A percentile compares a stretch with the other conserved stretches of the same genome.
phyloP scores from a whole-genome alignment of 2,329 filamentous ascomycete species.

The Capronia coronata region DNA sequence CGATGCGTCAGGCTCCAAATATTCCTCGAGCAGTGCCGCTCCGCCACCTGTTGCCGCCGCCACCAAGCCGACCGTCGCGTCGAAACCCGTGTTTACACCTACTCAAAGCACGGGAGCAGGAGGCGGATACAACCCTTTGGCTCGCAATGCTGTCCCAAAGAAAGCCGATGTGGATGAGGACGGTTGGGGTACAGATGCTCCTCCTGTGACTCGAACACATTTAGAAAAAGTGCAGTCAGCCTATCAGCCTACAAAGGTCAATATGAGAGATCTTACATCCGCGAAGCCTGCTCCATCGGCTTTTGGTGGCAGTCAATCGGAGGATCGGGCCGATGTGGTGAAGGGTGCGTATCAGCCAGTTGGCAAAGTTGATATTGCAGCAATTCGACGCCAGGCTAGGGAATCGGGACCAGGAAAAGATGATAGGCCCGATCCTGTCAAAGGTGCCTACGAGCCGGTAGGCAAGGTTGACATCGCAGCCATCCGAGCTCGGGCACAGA shows the following conservation, averaged over 20 bases:
- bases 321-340: conserved; percentile 59
- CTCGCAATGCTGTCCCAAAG: conserved; percentile 37
- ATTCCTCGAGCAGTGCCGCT: conserved; percentile 62
- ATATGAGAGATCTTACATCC: conserved; percentile 76
- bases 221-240: conserved; percentile 87
- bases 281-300: conserved; percentile 61
- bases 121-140: conserved; percentile 60
- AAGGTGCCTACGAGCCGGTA: conserved; percentile 88
- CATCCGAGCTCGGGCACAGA: conserved; percentile 77
- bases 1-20: conserved; percentile 91
- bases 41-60: conserved; percentile 49
- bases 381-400: conserved; percentile 69
- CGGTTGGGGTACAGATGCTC: conserved; percentile 92
- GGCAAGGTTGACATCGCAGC: conserved; percentile 97
- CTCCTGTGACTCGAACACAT: conserved; percentile 77
- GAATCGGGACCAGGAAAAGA: conserved; percentile 53
- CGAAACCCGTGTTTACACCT: conserved; percentile 88
- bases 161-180: conserved; percentile 62
- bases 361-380: conserved; percentile 95
- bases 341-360: conserved; percentile 85
- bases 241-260: conserved; percentile 92
- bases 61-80: conserved; percentile 58
- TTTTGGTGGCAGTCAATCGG: conserved; percentile 46
- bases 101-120: conserved; percentile 53
- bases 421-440: conserved; percentile 75